phyloP scores from a whole-genome alignment of 495 filamentous ascomycete genomes.

The Podospora pseudopauciseta region DNA sequence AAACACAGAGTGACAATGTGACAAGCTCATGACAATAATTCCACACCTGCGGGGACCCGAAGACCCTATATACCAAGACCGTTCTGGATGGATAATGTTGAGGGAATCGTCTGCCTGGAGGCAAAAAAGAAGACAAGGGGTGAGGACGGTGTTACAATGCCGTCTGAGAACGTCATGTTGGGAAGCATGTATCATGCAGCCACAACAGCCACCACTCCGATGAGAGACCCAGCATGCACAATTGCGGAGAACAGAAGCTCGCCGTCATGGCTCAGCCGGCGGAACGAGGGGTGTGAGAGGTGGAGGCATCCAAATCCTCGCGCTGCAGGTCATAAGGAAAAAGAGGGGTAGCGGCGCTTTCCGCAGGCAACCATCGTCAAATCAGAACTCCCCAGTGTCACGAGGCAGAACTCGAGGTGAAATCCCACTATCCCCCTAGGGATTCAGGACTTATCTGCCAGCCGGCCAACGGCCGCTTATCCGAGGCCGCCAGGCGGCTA shows the following conservation, averaged over 20 bases:
- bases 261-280: slow-evolving; percentile 8
- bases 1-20: slow-evolving; percentile 1
- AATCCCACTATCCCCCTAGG: slow-evolving; percentile 1
- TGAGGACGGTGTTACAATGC: slow-evolving; percentile 2
- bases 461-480: slow-evolving; percentile 18
- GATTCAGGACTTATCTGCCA: background rate
- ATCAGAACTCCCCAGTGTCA: slow-evolving; percentile 14
- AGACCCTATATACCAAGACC: slow-evolving; percentile 16
- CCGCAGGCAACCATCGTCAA: slow-evolving; percentile 17
- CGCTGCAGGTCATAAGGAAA: slow-evolving; percentile 11
- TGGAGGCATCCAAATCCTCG: slow-evolving; percentile 5
- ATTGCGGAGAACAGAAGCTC: background rate
- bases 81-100: background rate
- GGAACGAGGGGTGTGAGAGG: background rate
- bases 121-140: slow-evolving; percentile 1
- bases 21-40: background rate
- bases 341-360: slow-evolving; percentile 14
- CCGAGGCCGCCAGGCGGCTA: slow-evolving; percentile 29
- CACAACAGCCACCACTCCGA: background rate
- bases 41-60: slow-evolving; percentile 1
- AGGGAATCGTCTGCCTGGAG: slow-evolving; percentile 19
- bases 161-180: slow-evolving; percentile 9
- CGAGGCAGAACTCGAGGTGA: slow-evolving; percentile 23
- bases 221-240: background rate
- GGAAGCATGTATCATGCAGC: background rate